Base-by-base conservation (phyloP, 2,329 filamentous ascomycete genomes). In the Fusarium hainanense region DNA sequence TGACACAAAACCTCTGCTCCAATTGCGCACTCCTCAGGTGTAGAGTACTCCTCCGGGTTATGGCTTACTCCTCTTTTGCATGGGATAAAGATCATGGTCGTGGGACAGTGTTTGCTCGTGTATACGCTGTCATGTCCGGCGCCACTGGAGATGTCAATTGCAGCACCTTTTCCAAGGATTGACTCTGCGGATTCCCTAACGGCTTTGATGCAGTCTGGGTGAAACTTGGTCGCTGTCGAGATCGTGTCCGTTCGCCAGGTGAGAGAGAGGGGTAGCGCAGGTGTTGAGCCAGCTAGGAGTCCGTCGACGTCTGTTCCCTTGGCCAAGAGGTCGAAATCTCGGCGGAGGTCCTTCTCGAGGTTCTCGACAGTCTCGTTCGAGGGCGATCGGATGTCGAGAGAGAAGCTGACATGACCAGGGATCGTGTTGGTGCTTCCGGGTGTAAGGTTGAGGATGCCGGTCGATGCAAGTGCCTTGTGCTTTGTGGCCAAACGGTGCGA, bases 391-490 rank as follows among this genome's bases (percentile, higher is more conserved):
- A 92, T 86, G 72, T 92, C 90, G 4, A 92, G 83, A 18, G 84
- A 89, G 77, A 92, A 92, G 27, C 82, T 84, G 13, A 92, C 90
- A 14, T 82, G 80, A 1, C 89, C 88, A 0, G 90, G 89, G 0
- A 92, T 88, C 0, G 90, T 93, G 76, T 93, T 93, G 16, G 90
- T 89, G 48, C 85, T 89, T 6, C 90, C 89, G 0, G 88, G 91
- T 27, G 66, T 68, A 18, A 60, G 61, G 1, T 42, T 58, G 12
- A 79, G 47, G 8, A 77, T 75, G 0, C 78, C 78, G 0, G 77
- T 77, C 0, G 78, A 78, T 1, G 75, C 61, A 1, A 80, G 67
- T 2, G 73, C 78, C 1, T 62, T 63, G 28, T 66, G 54, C 13
- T 70, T 54, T 1, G 74, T 69, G 3, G 76, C 77, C 3, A 77